A percentile compares a stretch with the other conserved stretches of the same genome.
Evolutionary conservation across 1,284 basidiomycete species (phyloP).

Genomic region (Ganoderma sinense): DNA sequence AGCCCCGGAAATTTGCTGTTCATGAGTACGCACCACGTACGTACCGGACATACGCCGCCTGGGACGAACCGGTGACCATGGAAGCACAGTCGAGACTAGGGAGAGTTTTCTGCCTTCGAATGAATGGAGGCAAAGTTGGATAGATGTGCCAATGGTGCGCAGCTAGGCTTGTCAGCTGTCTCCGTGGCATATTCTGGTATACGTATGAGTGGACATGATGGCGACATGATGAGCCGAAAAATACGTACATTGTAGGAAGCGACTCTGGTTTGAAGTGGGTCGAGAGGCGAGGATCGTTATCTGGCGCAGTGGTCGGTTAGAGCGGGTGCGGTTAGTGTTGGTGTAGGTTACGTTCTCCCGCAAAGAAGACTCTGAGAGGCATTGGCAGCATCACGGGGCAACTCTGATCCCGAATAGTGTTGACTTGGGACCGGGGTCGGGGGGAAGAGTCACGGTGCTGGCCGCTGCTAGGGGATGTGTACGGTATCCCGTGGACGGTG

Average conservation of each 20-base stretch:
- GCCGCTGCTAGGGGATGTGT: background rate
- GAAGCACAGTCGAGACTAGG: background rate
- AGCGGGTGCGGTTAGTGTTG: background rate
- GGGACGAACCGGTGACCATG: background rate
- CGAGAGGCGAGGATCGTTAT: slow-evolving; percentile 4
- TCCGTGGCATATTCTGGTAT: background rate
- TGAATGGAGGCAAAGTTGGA: background rate
- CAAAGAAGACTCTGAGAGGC: too few relatives aligned
- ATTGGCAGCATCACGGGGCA: background rate
- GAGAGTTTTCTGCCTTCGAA: background rate
- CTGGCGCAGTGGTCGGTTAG: background rate
- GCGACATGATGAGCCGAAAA: background rate
- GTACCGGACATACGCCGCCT: background rate
- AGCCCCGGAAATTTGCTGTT: background rate
- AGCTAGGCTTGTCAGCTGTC: background rate
- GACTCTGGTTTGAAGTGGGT: background rate
- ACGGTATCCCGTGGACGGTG: background rate
- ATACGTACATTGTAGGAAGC: background rate
- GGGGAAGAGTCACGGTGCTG: background rate
- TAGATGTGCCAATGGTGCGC: background rate
- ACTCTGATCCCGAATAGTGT: background rate
- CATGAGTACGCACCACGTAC: background rate
- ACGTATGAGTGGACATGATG: background rate
- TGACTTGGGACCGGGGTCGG: background rate
- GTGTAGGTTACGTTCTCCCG: background rate